Base-by-base conservation (phyloP, 2,329 filamentous ascomycete species). In the Penicillium fuscoglaucum region DNA sequence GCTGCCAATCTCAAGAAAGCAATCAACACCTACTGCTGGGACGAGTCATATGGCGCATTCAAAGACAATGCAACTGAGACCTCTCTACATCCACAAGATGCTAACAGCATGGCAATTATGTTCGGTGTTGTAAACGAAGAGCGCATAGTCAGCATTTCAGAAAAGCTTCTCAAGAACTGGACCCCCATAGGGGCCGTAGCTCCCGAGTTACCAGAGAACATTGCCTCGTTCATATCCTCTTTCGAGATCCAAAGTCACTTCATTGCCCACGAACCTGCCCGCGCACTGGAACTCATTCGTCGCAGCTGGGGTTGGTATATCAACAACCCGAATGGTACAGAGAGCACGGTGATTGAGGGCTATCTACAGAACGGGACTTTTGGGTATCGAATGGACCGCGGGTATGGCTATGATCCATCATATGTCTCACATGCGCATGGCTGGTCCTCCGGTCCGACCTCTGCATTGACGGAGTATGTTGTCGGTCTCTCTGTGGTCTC, bases 241-340 rank as follows among this genome's bases (percentile, higher is more conserved):
- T 82, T 86, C 62, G 85, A 88, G 65, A 76, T 87, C 28, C 81
- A 83, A 67, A 84, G 79, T 1, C 85, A 87, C 63, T 73, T 87
- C 6, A 69, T 74, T 0, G 79, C 79, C 0, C 75, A 78, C 0
- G 75, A 79, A 57, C 68, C 84, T 1, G 68, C 72, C 8, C 80
- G 84, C 37, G 83, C 84, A 0, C 72, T 88, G 0, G 76, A 82
- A 12, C 78, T 87, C 17, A 82, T 87, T 33, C 80, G 83, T 6
- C 73, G 74, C 9, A 78, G 76, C 49, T 87, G 85, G 85, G 85
- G 84, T 12, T 86, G 83, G 82, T 87, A 87, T 63, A 71, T 85
- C 17, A 76, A 80, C 58, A 79, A 86, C 58, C 77, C 80, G 1
- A 81, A 84, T 61, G 83, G 83, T n/a, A 86, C 84, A 0, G 75